Percentiles rank a stretch among this genome's conserved stretches.
These are phyloP conservation scores for Penicillium crustosum DNA, from an alignment of 2,329 filamentous ascomycete species.

Conservation along the genomic window DNA sequence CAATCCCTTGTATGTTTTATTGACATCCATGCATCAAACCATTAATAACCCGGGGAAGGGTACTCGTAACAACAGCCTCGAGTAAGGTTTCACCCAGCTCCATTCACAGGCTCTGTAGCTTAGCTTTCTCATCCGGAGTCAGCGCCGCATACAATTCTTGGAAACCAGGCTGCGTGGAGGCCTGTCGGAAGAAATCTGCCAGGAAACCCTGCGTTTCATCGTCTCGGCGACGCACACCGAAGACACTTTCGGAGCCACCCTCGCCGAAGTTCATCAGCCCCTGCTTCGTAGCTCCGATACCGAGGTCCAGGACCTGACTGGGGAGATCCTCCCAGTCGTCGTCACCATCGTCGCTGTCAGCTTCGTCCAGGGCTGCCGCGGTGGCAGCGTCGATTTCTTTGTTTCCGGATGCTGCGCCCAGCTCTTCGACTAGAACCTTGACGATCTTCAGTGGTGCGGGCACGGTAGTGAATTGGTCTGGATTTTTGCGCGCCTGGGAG, in stretches of 20 bases:
- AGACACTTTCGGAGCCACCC: constrained; percentile 49
- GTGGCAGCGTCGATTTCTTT: constrained; percentile 55
- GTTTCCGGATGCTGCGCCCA: constrained; percentile 72
- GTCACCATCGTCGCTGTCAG: constrained; percentile 68
- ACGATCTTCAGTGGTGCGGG: constrained; percentile 90
- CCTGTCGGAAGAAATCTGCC: constrained; percentile 71
- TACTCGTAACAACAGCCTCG: background rate
- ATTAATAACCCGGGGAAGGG: background rate
- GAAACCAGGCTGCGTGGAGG: constrained; percentile 56
- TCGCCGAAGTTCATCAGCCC: constrained; percentile 77
- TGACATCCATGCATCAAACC: constrained; percentile 6
- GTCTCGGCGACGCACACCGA: constrained; percentile 65
- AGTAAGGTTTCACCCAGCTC: background rate
- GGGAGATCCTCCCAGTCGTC: constrained; percentile 89
- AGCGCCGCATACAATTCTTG: constrained; percentile 56
- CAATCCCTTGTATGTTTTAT: background rate
- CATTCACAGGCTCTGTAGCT: constrained; percentile 36
- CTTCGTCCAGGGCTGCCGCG: constrained; percentile 59
- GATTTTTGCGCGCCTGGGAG: constrained; percentile 83
- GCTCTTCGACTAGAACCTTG: constrained; percentile 91
- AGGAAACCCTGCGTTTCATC: constrained; percentile 89
- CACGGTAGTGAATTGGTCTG: constrained; percentile 84
- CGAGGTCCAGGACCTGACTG: constrained; percentile 74
- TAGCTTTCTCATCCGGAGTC: constrained; percentile 51
- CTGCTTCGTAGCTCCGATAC: constrained; percentile 63